phyloP scores from a whole-genome alignment of 805 yeast genomes.

The Teunomyces aglyptinius region DNA sequence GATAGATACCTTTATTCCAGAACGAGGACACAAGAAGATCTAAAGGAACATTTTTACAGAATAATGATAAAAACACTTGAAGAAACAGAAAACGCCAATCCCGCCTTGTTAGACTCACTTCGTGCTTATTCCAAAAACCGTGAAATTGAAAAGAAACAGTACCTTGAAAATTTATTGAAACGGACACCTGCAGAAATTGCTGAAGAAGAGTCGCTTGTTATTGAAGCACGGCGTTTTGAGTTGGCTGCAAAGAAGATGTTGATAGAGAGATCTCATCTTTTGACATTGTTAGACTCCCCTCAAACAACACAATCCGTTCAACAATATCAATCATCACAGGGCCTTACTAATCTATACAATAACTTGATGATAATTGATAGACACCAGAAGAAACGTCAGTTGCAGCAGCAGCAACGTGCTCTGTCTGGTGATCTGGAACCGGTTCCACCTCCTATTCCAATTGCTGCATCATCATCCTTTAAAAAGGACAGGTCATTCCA shows the following conservation, averaged over 20 bases:
- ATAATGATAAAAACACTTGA: conserved; percentile 53
- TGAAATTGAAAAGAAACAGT: conserved; percentile 78
- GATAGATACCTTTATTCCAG: conserved; percentile 50
- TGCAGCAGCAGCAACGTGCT: conserved; percentile 30
- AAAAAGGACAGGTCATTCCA: conserved; percentile 41
- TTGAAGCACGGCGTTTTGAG: conserved; percentile 91
- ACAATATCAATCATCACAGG: conserved; percentile 81
- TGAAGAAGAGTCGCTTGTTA: conserved; percentile 91
- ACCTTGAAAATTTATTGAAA: conserved; percentile 69
- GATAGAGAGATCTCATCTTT: conserved; percentile 72
- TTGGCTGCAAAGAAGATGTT: conserved; percentile 87
- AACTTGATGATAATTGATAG: conserved; percentile 72
- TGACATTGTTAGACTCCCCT: conserved; percentile 84
- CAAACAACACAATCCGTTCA: conserved; percentile 70
- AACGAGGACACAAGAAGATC: conserved; percentile 64
- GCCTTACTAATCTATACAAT: conserved; percentile 81
- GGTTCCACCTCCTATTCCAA: conserved; percentile 56
- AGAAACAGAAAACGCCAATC: conserved; percentile 41
- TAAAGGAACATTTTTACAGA: conserved; percentile 77
- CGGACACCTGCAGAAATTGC: conserved; percentile 96
- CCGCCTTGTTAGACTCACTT: conserved; percentile 57
- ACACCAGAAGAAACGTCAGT: conserved; percentile 51
- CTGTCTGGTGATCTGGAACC: conserved; percentile 35
- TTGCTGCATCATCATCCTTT: conserved; percentile 53
- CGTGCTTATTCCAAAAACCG: conserved; percentile 61